Base-by-base conservation (phyloP, 2,329 filamentous ascomycete genomes). In the Clonostachys chloroleuca region DNA sequence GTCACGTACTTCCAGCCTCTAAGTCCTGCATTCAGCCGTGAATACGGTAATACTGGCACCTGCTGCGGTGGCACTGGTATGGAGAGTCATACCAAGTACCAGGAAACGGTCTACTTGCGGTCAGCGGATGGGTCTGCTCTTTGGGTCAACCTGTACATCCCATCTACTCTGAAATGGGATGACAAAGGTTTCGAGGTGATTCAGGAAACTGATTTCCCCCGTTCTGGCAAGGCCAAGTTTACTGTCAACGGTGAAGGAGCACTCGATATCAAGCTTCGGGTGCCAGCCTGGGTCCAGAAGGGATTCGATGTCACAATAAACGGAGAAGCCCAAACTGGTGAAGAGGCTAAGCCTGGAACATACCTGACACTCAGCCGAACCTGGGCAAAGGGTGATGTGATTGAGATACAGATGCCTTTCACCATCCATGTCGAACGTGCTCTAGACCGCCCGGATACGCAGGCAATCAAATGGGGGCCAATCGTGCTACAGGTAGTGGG, bases 51-150 rank as follows among this genome's bases (percentile, higher is more conserved):
- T 45, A 63, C 59, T 1, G 61, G 61, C 3, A 64, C 61, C 9
- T 64, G 61, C 51, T 64, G 61, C 34, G 61, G 60, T 9, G 61
- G 61, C 3, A 59, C 59, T 2, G 61, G 61, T 1, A 55, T 62
- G 56, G 60, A 64, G 51, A 63, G 60, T 47, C 60, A 64, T 49
- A 63, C 60, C 37, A 63, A 64, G 50, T 64, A 64, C 44, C 61
- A 64, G 45, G 61, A 63, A 51, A 63, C 60, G 7, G 55, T 64
- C 3, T 64, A 64, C 53, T 42, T 64, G n/a, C 58, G 57, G 34
- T 60, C 59, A 7, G 61, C 61, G 2, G 59, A 63, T 30, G 57
- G 48, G 0, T 61, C 60, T 2, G 48, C 59, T 12, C 59, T 64
- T 13, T 64, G 60, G 60, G 51, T 64, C 39, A 64, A 64, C 49